These are phyloP conservation scores for Mortierella sp. DNA, from an alignment of 371 early-diverging fungal species.

Conservation along the genomic window DNA sequence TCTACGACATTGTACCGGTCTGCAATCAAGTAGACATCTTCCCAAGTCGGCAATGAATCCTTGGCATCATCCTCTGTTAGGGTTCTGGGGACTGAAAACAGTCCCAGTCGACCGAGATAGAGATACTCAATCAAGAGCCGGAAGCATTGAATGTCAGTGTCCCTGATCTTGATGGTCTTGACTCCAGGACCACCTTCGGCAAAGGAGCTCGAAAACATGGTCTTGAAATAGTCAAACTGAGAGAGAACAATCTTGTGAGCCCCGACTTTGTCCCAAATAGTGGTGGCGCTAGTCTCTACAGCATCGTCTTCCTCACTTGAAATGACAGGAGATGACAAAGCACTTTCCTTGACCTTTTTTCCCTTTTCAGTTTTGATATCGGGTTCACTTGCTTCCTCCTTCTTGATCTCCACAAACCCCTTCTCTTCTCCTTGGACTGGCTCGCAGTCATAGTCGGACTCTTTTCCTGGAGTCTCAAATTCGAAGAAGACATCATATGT, in stretches of 20 bases:
- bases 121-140: conserved; percentile 38
- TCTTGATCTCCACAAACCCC: background rate
- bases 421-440: background rate
- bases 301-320: too few relatives aligned
- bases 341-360: background rate
- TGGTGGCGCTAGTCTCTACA: background rate
- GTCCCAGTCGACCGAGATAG: conserved; percentile 29
- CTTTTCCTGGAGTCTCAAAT: conserved; percentile 15
- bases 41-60: conserved; percentile 30
- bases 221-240: conserved; percentile 32
- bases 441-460: background rate
- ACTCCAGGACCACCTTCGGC: conserved; percentile 30
- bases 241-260: conserved; percentile 39
- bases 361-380: background rate
- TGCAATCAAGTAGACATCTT: conserved; percentile 31
- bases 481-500: conserved; percentile 39
- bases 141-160: conserved; percentile 27
- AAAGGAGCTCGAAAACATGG: conserved; percentile 41
- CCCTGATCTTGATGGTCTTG: conserved; percentile 26
- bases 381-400: background rate
- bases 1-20: conserved; percentile 27
- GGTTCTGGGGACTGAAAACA: background rate
- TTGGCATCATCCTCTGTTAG: conserved; percentile 18
- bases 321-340: too few relatives aligned
- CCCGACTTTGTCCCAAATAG: conserved; percentile 4